Evolutionary conservation across 164 flowering plant genomes (phyloP), one percentile per base, ranked within the genome.

Genomic region (Litsea cubeba): DNA sequence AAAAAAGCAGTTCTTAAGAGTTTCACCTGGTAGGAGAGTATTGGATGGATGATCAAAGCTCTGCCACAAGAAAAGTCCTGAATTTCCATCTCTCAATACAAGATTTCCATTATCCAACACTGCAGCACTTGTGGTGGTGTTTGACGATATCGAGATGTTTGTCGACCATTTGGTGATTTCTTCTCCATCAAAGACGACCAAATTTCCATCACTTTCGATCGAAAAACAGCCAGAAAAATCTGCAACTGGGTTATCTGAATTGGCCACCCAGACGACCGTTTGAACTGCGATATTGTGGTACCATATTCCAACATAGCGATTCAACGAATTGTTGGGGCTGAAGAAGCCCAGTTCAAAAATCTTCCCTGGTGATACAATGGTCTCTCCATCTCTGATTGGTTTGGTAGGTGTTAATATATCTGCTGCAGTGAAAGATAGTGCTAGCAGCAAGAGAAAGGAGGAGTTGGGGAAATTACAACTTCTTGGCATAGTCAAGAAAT

Each of bases 41-140:
- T 73, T 62, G 12, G 70, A 30, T 50, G 70, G 75, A 72, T 72
- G n/a, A 49, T 72, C 68, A 23, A 72, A 72, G 74, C 74, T 72
- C 30, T 72, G 54, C 74, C 75, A 73, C 32, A 74, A 12, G 5
- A 65, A 12, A 2, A 23, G 3, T 57, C 50, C 30, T 12, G 66
- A 63, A 63, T 72, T 32, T 23, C 23, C 66, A 20, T 80, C 79
- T 23, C 69, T 63, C 65, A 84, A 40, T 8, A 81, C 72, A 49
- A 84, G 83, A 35, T 84, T 84, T 0, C 87, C 85, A 3, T 58
- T 22, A 28, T 83, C 84, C 17, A 62, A 50, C 28, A 83, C 71
- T 57, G 3, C 4, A 12, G 32, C 62, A 0, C 62, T 35, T 8
- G 58, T n/a, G 11, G 7, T 2, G 46, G 46, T 40, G 10, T 25